Conservation (phyloP, 2,329 filamentous ascomycete genomes). For the Clarireedia homoeocarpa region DNA sequence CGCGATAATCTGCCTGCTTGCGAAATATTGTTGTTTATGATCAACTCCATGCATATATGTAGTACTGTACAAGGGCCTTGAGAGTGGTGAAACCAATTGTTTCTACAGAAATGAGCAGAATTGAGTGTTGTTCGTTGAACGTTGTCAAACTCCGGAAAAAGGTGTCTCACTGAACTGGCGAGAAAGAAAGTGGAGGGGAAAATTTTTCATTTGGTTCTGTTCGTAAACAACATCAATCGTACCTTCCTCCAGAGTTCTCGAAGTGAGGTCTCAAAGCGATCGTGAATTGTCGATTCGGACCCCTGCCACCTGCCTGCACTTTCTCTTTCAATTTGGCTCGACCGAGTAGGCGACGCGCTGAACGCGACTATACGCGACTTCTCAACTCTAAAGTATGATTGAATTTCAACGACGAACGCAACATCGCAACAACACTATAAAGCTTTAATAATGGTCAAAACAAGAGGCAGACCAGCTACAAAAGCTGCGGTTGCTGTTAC, state of each 20-base stretch:
- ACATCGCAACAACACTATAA: neutral
- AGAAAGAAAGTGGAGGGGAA: neutral
- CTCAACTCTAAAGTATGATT: neutral
- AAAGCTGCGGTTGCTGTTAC: constrained; percentile 17
- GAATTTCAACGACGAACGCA: neutral
- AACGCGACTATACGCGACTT: neutral
- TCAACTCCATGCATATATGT: neutral
- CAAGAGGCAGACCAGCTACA: constrained; percentile 21
- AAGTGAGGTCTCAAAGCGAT: too few species aligned
- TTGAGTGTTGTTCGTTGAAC: neutral
- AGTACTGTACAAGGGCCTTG: neutral
- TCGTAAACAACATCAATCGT: too few species aligned
- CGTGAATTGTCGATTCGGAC: too few species aligned
- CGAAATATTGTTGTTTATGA: neutral
- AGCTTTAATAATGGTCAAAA: constrained; percentile 19
- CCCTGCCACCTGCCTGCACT: too few species aligned
- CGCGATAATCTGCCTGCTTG: neutral
- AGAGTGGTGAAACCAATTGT: too few species aligned
- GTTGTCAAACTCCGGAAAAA: neutral
- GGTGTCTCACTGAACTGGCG: neutral
- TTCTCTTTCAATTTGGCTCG: too few species aligned
- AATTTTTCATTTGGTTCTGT: too few species aligned
- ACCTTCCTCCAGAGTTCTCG: too few species aligned
- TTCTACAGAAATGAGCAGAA: neutral
- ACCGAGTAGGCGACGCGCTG: too few species aligned